A percentile compares a stretch with the other conserved stretches of the same genome.
Conservation (phyloP, 2,329 filamentous ascomycete species). For the Penicillium sp. region DNA sequence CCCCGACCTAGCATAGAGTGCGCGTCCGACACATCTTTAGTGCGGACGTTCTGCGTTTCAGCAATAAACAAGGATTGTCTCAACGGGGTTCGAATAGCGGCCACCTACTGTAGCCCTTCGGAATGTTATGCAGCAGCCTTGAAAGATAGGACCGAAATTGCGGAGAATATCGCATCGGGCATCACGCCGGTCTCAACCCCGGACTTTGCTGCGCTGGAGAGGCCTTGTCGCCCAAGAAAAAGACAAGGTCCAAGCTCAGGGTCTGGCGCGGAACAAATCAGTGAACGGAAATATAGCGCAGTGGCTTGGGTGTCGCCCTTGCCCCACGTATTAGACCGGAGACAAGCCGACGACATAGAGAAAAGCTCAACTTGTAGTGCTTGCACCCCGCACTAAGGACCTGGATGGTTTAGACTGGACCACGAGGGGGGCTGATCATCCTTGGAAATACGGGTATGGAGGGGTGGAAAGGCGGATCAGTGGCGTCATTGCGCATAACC, state of each 20-base stretch:
- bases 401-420: background rate
- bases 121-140: background rate
- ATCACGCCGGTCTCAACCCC: constrained; percentile 3
- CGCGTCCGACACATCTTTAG: background rate
- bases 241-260: background rate
- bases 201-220: background rate
- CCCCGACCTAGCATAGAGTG: background rate
- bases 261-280: background rate
- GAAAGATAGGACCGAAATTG: background rate
- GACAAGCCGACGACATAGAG: background rate
- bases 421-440: background rate
- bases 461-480: background rate
- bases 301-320: background rate
- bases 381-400: constrained; percentile 9
- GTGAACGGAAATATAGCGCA: background rate
- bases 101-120: background rate
- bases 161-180: background rate
- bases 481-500: constrained; percentile 16
- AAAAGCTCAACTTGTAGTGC: background rate
- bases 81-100: background rate
- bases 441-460: background rate
- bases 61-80: background rate
- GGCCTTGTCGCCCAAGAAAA: background rate
- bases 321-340: background rate
- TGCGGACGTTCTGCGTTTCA: background rate